Evolutionary conservation across 2,329 filamentous ascomycete genomes (phyloP).

Genomic region (Sporothrix inflata): DNA sequence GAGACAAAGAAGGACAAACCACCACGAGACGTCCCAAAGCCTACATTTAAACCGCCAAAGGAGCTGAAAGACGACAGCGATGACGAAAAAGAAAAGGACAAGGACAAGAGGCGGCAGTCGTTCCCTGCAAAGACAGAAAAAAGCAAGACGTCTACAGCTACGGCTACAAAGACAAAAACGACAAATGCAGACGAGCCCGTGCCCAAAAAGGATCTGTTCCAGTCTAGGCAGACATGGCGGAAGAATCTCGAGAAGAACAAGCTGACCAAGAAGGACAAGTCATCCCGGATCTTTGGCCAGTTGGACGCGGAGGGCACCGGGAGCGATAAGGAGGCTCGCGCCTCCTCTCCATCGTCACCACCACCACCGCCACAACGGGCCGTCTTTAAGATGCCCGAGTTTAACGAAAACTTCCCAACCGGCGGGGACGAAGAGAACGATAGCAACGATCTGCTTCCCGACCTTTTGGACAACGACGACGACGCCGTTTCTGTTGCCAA

Average conservation of each 20-base stretch:
- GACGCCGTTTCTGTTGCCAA: constrained; percentile 2
- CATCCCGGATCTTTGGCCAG: background rate
- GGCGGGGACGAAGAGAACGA: background rate
- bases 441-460: background rate
- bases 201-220: background rate
- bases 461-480: background rate
- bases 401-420: background rate
- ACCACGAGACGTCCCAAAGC: background rate
- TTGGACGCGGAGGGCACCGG: background rate
- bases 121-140: background rate
- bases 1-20: background rate
- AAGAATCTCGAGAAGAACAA: background rate
- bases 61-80: background rate
- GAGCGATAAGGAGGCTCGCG: background rate
- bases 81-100: background rate
- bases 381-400: constrained; percentile 25
- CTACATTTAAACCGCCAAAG: background rate
- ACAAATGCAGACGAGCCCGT: background rate
- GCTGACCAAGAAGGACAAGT: background rate
- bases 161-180: background rate
- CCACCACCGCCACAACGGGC: background rate
- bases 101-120: background rate
- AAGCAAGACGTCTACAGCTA: background rate
- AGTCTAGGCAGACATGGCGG: constrained; percentile 23
- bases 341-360: background rate